Evolutionary conservation across 2,329 filamentous ascomycete species (phyloP), one percentile per base, ranked within the genome.

Genomic region (Sordariomycetes sp.): DNA sequence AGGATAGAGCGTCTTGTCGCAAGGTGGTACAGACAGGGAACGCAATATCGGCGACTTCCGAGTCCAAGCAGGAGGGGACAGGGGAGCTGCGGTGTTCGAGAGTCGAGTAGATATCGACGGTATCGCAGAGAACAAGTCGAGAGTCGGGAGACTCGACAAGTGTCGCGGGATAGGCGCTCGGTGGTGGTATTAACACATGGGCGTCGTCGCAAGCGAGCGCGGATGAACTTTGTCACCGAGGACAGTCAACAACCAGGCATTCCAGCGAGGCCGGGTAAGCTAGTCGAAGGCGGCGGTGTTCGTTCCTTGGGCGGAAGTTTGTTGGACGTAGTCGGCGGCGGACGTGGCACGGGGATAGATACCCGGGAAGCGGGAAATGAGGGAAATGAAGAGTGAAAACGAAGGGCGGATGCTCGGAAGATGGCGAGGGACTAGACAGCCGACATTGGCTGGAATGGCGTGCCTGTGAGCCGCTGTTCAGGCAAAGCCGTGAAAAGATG

Each of bases 401-500:
- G 54, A 52, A 39, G 50, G 32, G 28, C 13, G 25, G 15, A 52
- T 5, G 24, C 34, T 52, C 25, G 17, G 28, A 32, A 25, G 51
- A 24, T 52, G 24, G 28, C 20, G n/a, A 51, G 48, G 22, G 34
- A 34, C 34, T 22, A 51, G 54, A 56, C 54, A 50, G n/a, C 54
- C 42, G 28, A 48, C 54, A 56, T 56, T 56, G 54, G 54, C 45
- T 32, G 35, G 35, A 25, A 56, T 32, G 28, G 45, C 24, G 48
- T 13, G 48, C 50, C 55, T 56, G 50, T 24, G 48, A 32, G 34
- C 48, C 55, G 34, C 45, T 56, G 34, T 56, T 48, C 32, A 56
- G 45, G 32, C 55, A 25, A 56, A 25, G 24, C 28, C 25, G 32
- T 5, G 55, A 56, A 56, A 56, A 48, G 55, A 56, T 56, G 55